Evolutionary conservation across 768 basidiomycete species (phyloP).

Genomic region (Tephrocybe sp.): DNA sequence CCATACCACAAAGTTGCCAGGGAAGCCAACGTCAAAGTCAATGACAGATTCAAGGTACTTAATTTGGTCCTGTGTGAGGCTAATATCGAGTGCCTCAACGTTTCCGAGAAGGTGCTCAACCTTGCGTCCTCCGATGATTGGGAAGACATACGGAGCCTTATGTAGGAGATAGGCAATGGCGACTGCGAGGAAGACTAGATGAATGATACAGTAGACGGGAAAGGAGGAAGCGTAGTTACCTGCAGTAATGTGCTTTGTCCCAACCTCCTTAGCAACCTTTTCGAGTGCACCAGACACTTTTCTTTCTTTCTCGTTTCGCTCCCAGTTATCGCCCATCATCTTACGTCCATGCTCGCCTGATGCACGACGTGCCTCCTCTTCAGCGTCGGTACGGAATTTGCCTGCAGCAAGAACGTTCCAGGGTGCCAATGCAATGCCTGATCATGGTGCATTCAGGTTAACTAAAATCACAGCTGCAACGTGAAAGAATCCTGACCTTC

Average conservation of each 20-base stretch:
- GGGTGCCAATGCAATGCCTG: constrained; percentile 22
- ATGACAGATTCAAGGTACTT: constrained; percentile 38
- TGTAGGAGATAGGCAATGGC: constrained; percentile 56
- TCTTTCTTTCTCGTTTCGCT: constrained; percentile 30
- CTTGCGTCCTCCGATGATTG: constrained; percentile 50
- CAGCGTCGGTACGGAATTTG: constrained; percentile 50
- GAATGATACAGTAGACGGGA: background rate
- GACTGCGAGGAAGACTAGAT: constrained; percentile 24
- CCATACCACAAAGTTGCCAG: constrained; percentile 30
- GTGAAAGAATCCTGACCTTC: constrained; percentile 27
- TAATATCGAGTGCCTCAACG: constrained; percentile 46
- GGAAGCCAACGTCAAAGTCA: constrained; percentile 48
- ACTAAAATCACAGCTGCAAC: constrained; percentile 23
- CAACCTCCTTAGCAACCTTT: constrained; percentile 36
- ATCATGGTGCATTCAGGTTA: constrained; percentile 25
- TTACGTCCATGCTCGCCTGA: constrained; percentile 25
- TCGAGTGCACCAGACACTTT: constrained; percentile 31
- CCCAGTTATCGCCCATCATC: constrained; percentile 20
- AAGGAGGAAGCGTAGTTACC: constrained; percentile 5
- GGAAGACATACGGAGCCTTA: constrained; percentile 52
- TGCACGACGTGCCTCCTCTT: constrained; percentile 20
- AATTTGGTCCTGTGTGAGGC: constrained; percentile 43
- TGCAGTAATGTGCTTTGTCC: constrained; percentile 28
- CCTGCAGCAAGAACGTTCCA: constrained; percentile 24
- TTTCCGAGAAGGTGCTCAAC: constrained; percentile 49